These are phyloP conservation scores for Paratinospora sagittata DNA, from an alignment of 164 flowering plant genomes.

Conservation along the genomic window DNA sequence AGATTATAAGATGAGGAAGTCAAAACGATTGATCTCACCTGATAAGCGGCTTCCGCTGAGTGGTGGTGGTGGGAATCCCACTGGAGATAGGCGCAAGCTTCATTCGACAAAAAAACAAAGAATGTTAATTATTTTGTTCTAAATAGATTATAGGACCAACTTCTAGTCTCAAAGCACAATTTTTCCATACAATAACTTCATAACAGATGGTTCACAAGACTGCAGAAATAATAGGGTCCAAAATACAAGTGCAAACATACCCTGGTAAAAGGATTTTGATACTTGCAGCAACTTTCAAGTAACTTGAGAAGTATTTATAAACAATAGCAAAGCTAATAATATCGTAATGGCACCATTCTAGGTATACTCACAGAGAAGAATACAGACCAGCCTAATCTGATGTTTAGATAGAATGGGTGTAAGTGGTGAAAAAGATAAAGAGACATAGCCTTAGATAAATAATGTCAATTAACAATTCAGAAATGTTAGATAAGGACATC, in stretches of 20 bases:
- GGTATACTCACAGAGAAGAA: neutral
- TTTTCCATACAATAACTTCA: neutral
- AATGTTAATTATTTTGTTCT: neutral
- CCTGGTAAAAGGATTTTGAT: neutral
- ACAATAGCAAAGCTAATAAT: neutral
- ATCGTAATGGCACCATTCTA: neutral
- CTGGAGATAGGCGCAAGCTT: conserved; percentile 38
- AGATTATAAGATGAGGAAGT: neutral
- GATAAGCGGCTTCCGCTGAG: conserved; percentile 46
- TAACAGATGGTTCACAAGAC: neutral
- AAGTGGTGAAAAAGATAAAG: too few species aligned
- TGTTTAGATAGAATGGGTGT: too few species aligned
- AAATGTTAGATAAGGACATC: too few species aligned
- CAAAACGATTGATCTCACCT: conserved; percentile 25
- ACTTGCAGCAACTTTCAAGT: neutral
- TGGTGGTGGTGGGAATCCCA: conserved; percentile 23
- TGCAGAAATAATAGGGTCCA: too few species aligned
- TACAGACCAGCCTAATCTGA: too few species aligned
- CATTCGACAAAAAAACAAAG: neutral
- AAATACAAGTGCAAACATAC: neutral
- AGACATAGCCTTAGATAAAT: too few species aligned
- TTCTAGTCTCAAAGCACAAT: neutral
- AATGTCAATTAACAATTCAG: too few species aligned
- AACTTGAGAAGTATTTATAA: neutral
- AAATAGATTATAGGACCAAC: neutral